A percentile compares a stretch with the other conserved stretches of the same genome.
Conservation (phyloP, 1,139 yeast genomes). For the Pichia sp. region DNA sequence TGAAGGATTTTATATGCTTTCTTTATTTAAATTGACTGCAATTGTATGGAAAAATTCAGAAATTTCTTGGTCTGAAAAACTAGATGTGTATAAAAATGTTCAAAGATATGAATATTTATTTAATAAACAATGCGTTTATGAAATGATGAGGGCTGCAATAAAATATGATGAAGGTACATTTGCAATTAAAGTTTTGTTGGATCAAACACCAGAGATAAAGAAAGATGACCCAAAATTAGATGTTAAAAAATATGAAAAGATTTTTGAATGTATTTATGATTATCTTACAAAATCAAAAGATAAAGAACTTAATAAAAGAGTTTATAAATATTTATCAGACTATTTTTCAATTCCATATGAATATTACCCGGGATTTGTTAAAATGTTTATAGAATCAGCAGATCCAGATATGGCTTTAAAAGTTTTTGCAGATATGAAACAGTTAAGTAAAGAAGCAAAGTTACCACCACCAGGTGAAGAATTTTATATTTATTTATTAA, state of each 20-base stretch:
- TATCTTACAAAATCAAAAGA: slow-evolving; percentile 35
- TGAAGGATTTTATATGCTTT: slow-evolving; percentile 27
- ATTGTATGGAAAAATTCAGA: slow-evolving; percentile 25
- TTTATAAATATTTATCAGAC: slow-evolving; percentile 55
- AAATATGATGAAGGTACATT: slow-evolving; percentile 23
- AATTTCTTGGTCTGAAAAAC: slow-evolving; percentile 26
- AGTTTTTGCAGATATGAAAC: slow-evolving; percentile 59
- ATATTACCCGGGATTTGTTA: slow-evolving; percentile 53
- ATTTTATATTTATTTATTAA: slow-evolving; percentile 57
- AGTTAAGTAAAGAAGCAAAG: slow-evolving; percentile 46
- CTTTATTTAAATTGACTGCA: slow-evolving; percentile 31
- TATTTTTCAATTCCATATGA: slow-evolving; percentile 58
- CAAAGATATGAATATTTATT: slow-evolving; percentile 35
- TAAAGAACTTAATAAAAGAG: slow-evolving; percentile 34
- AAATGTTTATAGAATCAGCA: slow-evolving; percentile 49
- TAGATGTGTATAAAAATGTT: slow-evolving; percentile 31
- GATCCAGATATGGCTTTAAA: slow-evolving; percentile 61
- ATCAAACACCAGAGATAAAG: slow-evolving; percentile 52
- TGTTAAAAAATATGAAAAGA: slow-evolving; percentile 27
- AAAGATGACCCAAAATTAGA: slow-evolving; percentile 20
- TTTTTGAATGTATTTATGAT: slow-evolving; percentile 40
- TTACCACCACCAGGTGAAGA: slow-evolving; percentile 58
- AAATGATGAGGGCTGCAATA: slow-evolving; percentile 33
- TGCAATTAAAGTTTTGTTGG: slow-evolving; percentile 49
- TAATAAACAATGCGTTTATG: slow-evolving; percentile 40